These are phyloP conservation scores for Wallacemonas sp. DNA, from an alignment of 208 protist genomes.

Conservation along the genomic window DNA sequence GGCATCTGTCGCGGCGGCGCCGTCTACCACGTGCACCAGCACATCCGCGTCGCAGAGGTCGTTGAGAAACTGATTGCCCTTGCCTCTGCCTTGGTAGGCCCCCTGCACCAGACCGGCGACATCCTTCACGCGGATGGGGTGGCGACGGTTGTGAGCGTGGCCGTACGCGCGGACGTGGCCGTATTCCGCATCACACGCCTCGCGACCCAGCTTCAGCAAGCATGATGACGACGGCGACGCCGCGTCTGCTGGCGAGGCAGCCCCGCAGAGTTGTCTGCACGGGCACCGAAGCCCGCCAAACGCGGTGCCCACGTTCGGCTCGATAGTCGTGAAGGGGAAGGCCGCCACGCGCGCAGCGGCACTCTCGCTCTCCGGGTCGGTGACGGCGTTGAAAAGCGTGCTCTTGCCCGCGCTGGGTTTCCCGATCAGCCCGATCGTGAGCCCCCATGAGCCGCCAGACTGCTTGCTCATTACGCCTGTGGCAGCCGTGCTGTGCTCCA, in stretches of 20 bases:
- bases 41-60: conserved; percentile 93
- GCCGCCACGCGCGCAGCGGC: conserved; percentile 86
- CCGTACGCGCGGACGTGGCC: conserved; percentile 49
- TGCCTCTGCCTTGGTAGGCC: conserved; percentile 91
- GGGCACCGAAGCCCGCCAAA: conserved; percentile 71
- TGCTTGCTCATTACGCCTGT: conserved; percentile 2
- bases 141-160: conserved; percentile 45
- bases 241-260: not conserved
- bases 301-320: conserved; percentile 83
- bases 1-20: conserved; percentile 81
- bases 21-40: conserved; percentile 94
- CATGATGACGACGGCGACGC: not conserved
- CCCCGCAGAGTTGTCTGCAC: conserved; percentile 30
- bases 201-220: not conserved
- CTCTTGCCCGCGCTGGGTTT: conserved; percentile 93
- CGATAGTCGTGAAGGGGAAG: conserved; percentile 95
- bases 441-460: conserved; percentile 56
- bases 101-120: conserved; percentile 94
- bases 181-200: conserved; percentile 56
- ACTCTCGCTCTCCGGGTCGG: conserved; percentile 70
- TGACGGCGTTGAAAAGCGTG: conserved; percentile 94
- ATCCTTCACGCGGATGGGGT: conserved; percentile 88
- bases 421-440: conserved; percentile 92
- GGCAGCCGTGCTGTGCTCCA: not conserved
- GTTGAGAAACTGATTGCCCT: conserved; percentile 95